phyloP scores from a whole-genome alignment of 495 filamentous ascomycete genomes.

The Endocarpon pusillum region DNA sequence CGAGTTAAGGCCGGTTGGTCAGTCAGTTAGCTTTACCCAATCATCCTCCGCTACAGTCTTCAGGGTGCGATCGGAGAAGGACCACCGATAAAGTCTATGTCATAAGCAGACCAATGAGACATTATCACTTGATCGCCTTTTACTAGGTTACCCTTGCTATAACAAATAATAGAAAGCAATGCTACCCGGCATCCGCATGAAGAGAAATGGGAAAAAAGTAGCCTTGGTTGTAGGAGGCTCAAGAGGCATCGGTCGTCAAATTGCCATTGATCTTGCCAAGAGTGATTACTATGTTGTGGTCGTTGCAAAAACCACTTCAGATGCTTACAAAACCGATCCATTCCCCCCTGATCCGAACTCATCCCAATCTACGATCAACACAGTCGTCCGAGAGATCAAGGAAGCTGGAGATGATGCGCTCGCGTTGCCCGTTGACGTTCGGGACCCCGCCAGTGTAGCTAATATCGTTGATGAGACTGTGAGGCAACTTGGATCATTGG shows the following conservation, averaged over 20 bases:
- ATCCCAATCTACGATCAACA: conserved; percentile 58
- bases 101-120: too few relatives aligned
- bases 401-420: conserved; percentile 46
- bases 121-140: too few relatives aligned
- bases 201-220: too few relatives aligned
- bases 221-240: conserved; percentile 61
- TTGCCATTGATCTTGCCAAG: conserved; percentile 57
- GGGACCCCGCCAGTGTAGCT: conserved; percentile 44
- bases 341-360: conserved; percentile 82
- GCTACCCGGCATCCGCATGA: too few relatives aligned
- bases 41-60: too few relatives aligned
- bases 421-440: conserved; percentile 54
- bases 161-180: too few relatives aligned
- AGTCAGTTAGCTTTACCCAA: too few relatives aligned
- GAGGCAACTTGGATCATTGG: conserved; percentile 42
- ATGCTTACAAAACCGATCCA: conserved; percentile 33
- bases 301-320: conserved; percentile 61
- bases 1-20: too few relatives aligned
- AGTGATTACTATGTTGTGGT: conserved; percentile 62
- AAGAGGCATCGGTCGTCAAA: conserved; percentile 60
- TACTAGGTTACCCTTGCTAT: too few relatives aligned
- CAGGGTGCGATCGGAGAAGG: too few relatives aligned
- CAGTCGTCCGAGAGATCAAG: conserved; percentile 62
- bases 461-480: conserved; percentile 43
- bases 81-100: too few relatives aligned